phyloP scores from a whole-genome alignment of 345 rosid genomes.

The Noccaea bulbosa region DNA sequence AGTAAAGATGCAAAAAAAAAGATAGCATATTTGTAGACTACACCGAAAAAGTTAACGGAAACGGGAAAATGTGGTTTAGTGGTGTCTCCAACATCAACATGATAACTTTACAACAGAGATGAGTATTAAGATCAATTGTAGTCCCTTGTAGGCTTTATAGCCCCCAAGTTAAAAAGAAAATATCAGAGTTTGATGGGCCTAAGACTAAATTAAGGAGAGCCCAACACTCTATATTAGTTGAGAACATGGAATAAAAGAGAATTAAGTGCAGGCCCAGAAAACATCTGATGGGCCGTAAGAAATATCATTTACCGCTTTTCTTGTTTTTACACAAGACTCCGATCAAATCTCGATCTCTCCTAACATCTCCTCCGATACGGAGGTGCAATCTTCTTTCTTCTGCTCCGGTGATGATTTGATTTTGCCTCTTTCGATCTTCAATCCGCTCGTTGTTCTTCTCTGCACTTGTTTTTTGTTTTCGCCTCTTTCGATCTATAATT shows the following conservation, averaged over 20 bases:
- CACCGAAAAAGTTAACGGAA: not conserved
- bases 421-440: not conserved
- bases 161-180: not conserved
- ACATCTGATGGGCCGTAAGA: constrained; percentile 4
- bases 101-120: not conserved
- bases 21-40: not conserved
- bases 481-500: not conserved
- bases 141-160: not conserved
- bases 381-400: not conserved
- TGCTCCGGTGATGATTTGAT: constrained; percentile 20
- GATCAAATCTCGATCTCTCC: constrained; percentile 5
- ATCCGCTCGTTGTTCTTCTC: not conserved
- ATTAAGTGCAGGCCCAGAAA: not conserved
- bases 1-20: constrained; percentile 3
- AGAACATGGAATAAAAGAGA: not conserved
- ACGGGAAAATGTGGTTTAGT: not conserved
- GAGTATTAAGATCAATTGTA: not conserved
- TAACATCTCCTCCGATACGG: constrained; percentile 14
- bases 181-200: too few relatives aligned
- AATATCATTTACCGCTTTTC: not conserved
- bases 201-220: not conserved
- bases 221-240: too few relatives aligned
- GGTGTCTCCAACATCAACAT: constrained; percentile 35
- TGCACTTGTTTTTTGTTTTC: not conserved
- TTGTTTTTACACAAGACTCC: not conserved